Base-by-base conservation (phyloP, 2,329 filamentous ascomycete genomes). In the Cercospora zeina region DNA sequence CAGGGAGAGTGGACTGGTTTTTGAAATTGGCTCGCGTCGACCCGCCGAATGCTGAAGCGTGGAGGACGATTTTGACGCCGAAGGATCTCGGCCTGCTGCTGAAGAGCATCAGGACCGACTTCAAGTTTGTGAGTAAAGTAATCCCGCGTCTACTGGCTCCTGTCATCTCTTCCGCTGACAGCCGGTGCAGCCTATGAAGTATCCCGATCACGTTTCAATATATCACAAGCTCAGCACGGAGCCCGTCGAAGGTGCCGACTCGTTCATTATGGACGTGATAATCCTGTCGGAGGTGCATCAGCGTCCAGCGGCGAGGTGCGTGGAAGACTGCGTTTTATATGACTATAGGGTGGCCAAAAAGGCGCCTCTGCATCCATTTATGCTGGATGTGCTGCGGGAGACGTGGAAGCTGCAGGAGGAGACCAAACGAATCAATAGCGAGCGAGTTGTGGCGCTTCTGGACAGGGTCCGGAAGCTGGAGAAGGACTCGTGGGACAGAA, bases 291-390 rank as follows among this genome's bases (percentile, higher is more conserved):
- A 96, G 74, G 79, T 81, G 39, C 86, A 90, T 70, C 86, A 87
- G 70, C 82, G 92, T 19, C 80, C 86, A 13, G 89, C 90, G 8
- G 91, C 92, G 3, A 80, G 87, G 47, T 89, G 89, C 61, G 80
- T 85, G 30, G 93, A 97, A 76, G 89, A 93, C 67, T 85, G 91
- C 62, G 88, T 90, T 9, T 80, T 91, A 0, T 96, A 95, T 76
- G 89, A 96, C 77, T 91, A 91, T 74, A 77, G 74, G 31, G 73
- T 76, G 27, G 83, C 77, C 9, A 80, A 78, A 71, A 90, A 88
- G 76, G 80, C 80, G 1, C 71, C 78, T 2, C 74, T 91, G 50
- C 81, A 81, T 54, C 76, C 79, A 0, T 91, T 87, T 68, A 85
- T 90, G 79, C 72, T 85, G 49, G 78, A 83, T 7, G 82, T 84